These are phyloP conservation scores for Alternaria consortialis DNA, from an alignment of 2,329 filamentous ascomycete genomes.

Conservation along the genomic window DNA sequence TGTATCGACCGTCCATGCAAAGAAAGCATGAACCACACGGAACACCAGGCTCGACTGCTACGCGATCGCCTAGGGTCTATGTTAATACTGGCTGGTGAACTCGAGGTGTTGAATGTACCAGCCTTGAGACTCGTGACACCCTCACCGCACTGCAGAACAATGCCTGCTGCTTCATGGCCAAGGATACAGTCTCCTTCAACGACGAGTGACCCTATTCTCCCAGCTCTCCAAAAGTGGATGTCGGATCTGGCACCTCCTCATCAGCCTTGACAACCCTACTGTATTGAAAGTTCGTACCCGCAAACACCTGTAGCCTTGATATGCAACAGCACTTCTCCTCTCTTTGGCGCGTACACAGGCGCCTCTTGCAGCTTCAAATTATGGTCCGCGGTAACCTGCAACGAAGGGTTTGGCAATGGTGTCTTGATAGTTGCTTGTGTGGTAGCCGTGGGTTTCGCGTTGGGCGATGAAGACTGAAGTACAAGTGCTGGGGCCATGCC, in stretches of 20 bases:
- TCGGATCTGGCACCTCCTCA: conserved; percentile 60
- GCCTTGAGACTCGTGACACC: conserved; percentile 63
- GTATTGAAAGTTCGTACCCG: conserved; percentile 55
- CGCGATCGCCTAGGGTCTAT: conserved; percentile 62
- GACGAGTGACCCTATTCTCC: conserved; percentile 69
- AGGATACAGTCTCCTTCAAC: conserved; percentile 71
- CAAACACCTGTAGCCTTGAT: conserved; percentile 72
- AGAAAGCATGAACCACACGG: conserved; percentile 69
- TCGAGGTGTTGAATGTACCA: conserved; percentile 35
- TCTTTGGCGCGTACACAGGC: conserved; percentile 63
- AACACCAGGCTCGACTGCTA: conserved; percentile 73
- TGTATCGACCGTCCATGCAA: conserved; percentile 68
- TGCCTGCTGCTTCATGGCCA: conserved; percentile 70
- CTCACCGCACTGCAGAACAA: conserved; percentile 66
- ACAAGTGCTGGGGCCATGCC: conserved; percentile 5
- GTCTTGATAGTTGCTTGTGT: conserved; percentile 27
- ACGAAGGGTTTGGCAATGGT: conserved; percentile 61
- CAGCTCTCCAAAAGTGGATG: conserved; percentile 73
- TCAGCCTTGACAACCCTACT: neutral
- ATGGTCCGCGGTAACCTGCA: conserved; percentile 69
- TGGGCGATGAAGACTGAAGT: neutral
- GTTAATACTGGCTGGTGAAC: neutral
- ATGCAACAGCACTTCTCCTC: conserved; percentile 67
- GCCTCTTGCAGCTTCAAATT: conserved; percentile 65
- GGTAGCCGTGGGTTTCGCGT: conserved; percentile 22